Conservation (phyloP, 2,329 filamentous ascomycete genomes). For the Calonectria pauciramosa region DNA sequence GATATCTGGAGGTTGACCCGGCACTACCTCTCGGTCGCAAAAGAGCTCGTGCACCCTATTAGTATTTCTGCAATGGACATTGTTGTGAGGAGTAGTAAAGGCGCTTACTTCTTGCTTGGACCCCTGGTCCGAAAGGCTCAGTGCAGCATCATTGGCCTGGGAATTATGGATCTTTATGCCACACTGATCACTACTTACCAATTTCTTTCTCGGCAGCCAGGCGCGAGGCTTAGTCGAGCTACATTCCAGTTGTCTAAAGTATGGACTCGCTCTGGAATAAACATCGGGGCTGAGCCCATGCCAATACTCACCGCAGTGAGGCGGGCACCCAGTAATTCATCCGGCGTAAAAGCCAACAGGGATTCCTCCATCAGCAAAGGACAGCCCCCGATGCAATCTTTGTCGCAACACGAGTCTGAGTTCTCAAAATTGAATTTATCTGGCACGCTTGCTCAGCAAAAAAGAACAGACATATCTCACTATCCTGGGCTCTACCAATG, state of each 20-base stretch:
- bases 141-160: slow-evolving; percentile 39
- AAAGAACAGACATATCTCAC: rapidly evolving
- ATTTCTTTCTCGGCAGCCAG: slow-evolving; percentile 25
- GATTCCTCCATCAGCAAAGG: slow-evolving; percentile 18
- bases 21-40: slow-evolving; percentile 37
- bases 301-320: slow-evolving; percentile 40
- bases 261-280: slow-evolving; percentile 35
- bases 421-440: not conserved
- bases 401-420: slow-evolving; percentile 22
- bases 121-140: slow-evolving; percentile 40
- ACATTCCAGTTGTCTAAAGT: slow-evolving; percentile 39
- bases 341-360: slow-evolving; percentile 23
- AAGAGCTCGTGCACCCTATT: slow-evolving; percentile 37
- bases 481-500: slow-evolving; percentile 36
- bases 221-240: slow-evolving; percentile 33
- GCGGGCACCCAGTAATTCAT: slow-evolving; percentile 32
- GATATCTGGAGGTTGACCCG: slow-evolving; percentile 26
- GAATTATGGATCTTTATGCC: slow-evolving; percentile 43
- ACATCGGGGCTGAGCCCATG: slow-evolving; percentile 34
- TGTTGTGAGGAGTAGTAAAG: slow-evolving; percentile 33
- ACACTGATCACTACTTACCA: slow-evolving; percentile 38
- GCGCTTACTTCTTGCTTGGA: slow-evolving; percentile 37
- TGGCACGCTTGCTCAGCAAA: not conserved
- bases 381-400: slow-evolving; percentile 17
- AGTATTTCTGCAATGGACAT: slow-evolving; percentile 35